Base-by-base conservation (phyloP, 306 rosid genomes). In the Malus fusca region DNA sequence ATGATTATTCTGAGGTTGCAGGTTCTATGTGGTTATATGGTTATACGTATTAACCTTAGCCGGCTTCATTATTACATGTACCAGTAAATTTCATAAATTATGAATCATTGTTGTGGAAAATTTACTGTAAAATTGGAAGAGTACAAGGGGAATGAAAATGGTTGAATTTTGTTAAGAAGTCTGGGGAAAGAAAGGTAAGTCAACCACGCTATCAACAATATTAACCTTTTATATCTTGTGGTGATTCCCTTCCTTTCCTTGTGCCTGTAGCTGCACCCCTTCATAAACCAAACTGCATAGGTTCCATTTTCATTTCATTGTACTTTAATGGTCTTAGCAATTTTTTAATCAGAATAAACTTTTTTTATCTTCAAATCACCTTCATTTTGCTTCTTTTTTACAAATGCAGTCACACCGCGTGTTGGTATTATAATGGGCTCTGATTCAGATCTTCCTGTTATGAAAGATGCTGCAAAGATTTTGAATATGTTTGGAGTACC, bases 371-470 rank as follows among this genome's bases (percentile, higher is more conserved):
- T 61, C 68, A 19, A 51, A 52, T 76, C 30, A 52, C 55, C 33
- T 66, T 62, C 18, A 75, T 63, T 18, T 44, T 81, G 73, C 73
- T 53, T 74, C 73, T 53, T 74, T 62, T 64, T 66, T 22, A 66
- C 69, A 48, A 44, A 76, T 83, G 81, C 79, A 91, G 94, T 87
- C 63, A 71, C 82, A 72, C 92, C 91, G 4, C 77, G 74, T n/a
- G 97, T 92, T 79, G 98, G 96, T 78, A 90, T 92, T 76, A 81
- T 92, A 76, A 92, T 95, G 98, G 98, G 97, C 76, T 95, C 98
- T 63, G 97, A 89, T 88, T 92, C 97, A n/a, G 97, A 92, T 89
- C 89, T 88, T 52, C 93, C 93, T 68, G 90, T 95, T 67, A 92
- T 95, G 98, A 95, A 89, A 82, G 90, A 86, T 53, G 93, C 97